Evolutionary conservation across 169 alveolate genomes (phyloP).

Genomic region (Pseudocohnilembus persalinus): DNA sequence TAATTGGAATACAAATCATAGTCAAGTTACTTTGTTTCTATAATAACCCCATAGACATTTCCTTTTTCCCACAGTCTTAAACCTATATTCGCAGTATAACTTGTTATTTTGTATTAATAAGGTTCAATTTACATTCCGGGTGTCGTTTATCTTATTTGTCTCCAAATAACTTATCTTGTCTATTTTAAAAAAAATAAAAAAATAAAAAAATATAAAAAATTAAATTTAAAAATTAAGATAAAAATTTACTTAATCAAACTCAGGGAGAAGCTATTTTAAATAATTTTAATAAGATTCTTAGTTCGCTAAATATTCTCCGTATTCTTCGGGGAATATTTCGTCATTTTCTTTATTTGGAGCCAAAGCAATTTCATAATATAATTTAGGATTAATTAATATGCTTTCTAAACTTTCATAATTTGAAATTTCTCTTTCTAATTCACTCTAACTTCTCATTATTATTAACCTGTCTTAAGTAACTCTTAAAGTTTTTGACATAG

Average conservation of each 20-base stretch:
- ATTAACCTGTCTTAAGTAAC: conserved; percentile 7
- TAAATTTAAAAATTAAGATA: too few relatives aligned
- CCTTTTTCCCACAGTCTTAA: conserved; percentile 21
- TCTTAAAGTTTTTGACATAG: conserved; percentile 8
- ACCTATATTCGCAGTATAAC: conserved; percentile 1
- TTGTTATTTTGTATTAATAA: neutral
- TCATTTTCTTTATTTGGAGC: conserved; percentile 10
- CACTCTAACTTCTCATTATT: neutral
- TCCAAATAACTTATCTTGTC: neutral
- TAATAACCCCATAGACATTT: conserved; percentile 3
- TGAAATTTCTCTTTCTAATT: neutral
- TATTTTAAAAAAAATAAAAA: too few relatives aligned
- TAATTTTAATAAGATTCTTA: neutral
- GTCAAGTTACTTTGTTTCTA: neutral
- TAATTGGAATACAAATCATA: neutral
- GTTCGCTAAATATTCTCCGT: neutral
- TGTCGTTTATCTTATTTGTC: neutral
- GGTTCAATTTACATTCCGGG: neutral
- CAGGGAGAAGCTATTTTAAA: neutral
- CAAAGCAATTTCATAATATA: neutral
- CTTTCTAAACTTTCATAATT: neutral
- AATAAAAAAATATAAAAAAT: too few relatives aligned
- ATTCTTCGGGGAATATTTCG: neutral
- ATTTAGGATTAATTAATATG: conserved; percentile 1
- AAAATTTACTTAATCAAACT: neutral